phyloP scores from a whole-genome alignment of 805 yeast genomes.

The Jamesozyma lodderae region DNA sequence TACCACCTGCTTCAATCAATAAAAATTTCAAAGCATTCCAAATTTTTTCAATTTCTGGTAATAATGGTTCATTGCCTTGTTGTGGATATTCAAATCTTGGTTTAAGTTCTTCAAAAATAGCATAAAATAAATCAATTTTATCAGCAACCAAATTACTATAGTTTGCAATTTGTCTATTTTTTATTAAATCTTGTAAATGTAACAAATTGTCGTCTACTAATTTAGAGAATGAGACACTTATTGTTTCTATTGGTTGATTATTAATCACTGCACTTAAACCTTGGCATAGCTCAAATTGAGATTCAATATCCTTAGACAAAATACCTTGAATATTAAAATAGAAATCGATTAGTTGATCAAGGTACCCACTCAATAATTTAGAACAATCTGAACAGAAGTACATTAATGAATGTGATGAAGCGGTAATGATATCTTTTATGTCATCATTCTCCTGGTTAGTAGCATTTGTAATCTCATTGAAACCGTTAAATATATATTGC shows the following conservation, averaged over 20 bases:
- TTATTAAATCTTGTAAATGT: slow-evolving; percentile 15
- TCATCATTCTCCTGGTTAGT: slow-evolving; percentile 19
- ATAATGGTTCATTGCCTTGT: slow-evolving; percentile 25
- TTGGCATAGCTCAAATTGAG: slow-evolving; percentile 73
- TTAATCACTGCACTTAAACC: slow-evolving; percentile 80
- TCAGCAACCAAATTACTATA: slow-evolving; percentile 48
- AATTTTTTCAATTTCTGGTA: slow-evolving; percentile 20
- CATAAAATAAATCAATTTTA: slow-evolving; percentile 46
- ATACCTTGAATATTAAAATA: slow-evolving; percentile 48
- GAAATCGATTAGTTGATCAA: slow-evolving; percentile 68
- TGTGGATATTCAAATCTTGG: slow-evolving; percentile 27
- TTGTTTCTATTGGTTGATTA: slow-evolving; percentile 45
- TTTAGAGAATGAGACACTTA: slow-evolving; percentile 54
- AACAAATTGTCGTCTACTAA: slow-evolving; percentile 49
- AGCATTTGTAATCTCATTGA: slow-evolving; percentile 24
- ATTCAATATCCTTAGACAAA: slow-evolving; percentile 46
- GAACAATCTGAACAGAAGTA: slow-evolving; percentile 92
- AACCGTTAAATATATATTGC: slow-evolving; percentile 74
- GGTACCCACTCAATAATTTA: slow-evolving; percentile 47
- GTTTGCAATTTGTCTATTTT: slow-evolving; percentile 19
- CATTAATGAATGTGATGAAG: slow-evolving; percentile 90
- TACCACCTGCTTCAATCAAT: slow-evolving; percentile 20
- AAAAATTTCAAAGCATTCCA: slow-evolving; percentile 20
- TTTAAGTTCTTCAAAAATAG: slow-evolving; percentile 25
- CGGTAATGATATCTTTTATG: slow-evolving; percentile 47